Evolutionary conservation across 345 rosid genomes (phyloP).

Genomic region (thale cress (Arabidopsis thaliana)): TAIR10.1 NC_003076.8:23886001-23886500

Average conservation of each 20-base stretch:
- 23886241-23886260: conserved; percentile 42
- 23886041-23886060: conserved; percentile 25
- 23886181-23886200: no score
- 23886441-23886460: conserved; percentile 50
- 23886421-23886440: conserved; percentile 59
- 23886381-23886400: conserved; percentile 62
- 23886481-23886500: background rate
- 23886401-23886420: conserved; percentile 57
- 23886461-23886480: conserved; percentile 65
- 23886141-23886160: background rate
- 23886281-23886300: conserved; percentile 55
- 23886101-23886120: conserved; percentile 44
- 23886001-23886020: background rate
- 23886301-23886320: conserved; percentile 37
- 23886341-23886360: conserved; percentile 53
- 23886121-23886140: conserved; percentile 41
- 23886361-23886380: conserved; percentile 53
- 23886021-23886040: conserved; percentile 15
- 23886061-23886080: conserved; percentile 61
- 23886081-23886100: conserved; percentile 60
- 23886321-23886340: conserved; percentile 4
- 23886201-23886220: no score
- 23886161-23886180: background rate
- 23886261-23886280: conserved; percentile 23
- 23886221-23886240: conserved; percentile 33